Evolutionary conservation across 805 yeast species (phyloP).

Genomic region (Diddensiella transvaalensis): DNA sequence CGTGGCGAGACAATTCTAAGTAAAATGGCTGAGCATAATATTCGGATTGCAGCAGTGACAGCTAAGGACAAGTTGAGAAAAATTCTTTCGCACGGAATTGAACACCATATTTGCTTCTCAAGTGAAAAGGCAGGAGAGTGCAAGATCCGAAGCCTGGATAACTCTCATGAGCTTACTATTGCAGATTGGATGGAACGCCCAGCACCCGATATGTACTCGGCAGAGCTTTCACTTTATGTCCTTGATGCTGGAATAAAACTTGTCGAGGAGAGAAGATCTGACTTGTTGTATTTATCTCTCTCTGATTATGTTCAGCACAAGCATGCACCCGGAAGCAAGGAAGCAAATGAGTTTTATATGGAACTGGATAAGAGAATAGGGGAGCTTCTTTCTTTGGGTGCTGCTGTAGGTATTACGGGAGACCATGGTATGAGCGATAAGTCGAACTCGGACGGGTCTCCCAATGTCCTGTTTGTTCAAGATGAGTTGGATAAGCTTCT

Average conservation of each 20-base stretch:
- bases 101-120: slow-evolving; percentile 7
- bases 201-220: slow-evolving; percentile 8
- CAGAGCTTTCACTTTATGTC: slow-evolving; percentile 8
- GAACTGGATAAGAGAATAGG: slow-evolving; percentile 9
- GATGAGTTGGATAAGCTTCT: slow-evolving; percentile 7
- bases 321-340: slow-evolving; percentile 11
- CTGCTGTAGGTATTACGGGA: slow-evolving; percentile 13
- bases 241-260: slow-evolving; percentile 10
- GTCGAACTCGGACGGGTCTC: slow-evolving; percentile 8
- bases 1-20: slow-evolving; percentile 8
- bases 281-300: slow-evolving; percentile 8
- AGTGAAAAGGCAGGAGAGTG: slow-evolving; percentile 9
- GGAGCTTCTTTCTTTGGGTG: slow-evolving; percentile 4
- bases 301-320: slow-evolving; percentile 13
- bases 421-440: slow-evolving; percentile 14
- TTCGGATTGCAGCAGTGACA: slow-evolving; percentile 6
- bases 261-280: slow-evolving; percentile 2
- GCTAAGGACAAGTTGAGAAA: slow-evolving; percentile 10
- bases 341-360: slow-evolving; percentile 8
- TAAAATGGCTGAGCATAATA: slow-evolving; percentile 1
- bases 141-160: slow-evolving; percentile 1
- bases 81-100: slow-evolving; percentile 4
- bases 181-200: slow-evolving; percentile 5
- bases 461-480: slow-evolving; percentile 8
- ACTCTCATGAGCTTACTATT: background rate